These are phyloP conservation scores for Botrytis hyacinthi DNA, from an alignment of 2,329 filamentous ascomycete species.

Conservation along the genomic window DNA sequence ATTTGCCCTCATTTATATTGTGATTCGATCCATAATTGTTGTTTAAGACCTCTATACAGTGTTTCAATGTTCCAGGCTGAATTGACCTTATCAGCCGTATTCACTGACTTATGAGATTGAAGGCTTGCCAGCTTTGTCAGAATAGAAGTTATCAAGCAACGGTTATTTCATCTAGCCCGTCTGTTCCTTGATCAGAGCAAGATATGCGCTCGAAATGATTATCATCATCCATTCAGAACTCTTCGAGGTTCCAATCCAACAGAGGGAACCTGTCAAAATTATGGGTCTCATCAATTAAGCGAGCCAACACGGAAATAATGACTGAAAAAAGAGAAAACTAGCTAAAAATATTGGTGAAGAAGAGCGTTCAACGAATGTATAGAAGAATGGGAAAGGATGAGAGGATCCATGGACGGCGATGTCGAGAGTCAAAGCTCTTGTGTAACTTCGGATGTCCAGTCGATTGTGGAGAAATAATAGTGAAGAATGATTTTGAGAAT, in stretches of 20 bases:
- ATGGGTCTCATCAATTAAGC: background rate
- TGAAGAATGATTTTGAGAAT: background rate
- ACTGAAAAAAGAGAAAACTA: background rate
- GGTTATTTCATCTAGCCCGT: fast-evolving
- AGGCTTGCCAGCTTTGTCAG: background rate
- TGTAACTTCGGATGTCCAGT: background rate
- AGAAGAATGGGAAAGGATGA: too few species aligned
- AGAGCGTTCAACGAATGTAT: too few species aligned
- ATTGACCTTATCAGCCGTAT: too few species aligned
- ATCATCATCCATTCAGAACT: background rate
- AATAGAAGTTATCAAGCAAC: background rate
- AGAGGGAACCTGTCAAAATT: background rate
- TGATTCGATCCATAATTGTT: too few species aligned
- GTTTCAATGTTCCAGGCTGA: too few species aligned
- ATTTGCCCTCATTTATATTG: too few species aligned
- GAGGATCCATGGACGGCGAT: too few species aligned
- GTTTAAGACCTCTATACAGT: too few species aligned
- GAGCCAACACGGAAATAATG: background rate
- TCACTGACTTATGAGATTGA: background rate
- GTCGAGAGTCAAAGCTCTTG: background rate
- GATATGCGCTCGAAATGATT: background rate
- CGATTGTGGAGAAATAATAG: background rate
- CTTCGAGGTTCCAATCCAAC: background rate
- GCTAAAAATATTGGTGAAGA: background rate
- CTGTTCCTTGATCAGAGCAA: background rate